These are phyloP conservation scores for Chrysoporthe cubensis DNA, from an alignment of 2,329 filamentous ascomycete genomes.

Conservation along the genomic window DNA sequence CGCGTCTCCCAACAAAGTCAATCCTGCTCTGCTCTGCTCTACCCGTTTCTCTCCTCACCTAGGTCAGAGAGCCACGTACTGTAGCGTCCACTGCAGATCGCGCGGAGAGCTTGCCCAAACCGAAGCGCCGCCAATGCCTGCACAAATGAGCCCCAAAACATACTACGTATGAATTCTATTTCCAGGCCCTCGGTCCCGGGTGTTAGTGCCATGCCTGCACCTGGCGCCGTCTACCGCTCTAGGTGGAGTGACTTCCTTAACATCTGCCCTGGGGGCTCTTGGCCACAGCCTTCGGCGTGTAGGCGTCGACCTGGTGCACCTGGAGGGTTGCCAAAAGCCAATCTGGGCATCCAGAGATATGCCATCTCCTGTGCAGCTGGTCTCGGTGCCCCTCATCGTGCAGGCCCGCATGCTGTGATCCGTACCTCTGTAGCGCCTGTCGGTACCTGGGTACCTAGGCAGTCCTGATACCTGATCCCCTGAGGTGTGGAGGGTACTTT, in stretches of 20 bases:
- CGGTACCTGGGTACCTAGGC: not conserved
- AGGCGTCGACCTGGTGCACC: not conserved
- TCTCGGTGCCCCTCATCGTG: not conserved
- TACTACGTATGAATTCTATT: not conserved
- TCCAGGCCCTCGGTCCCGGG: not conserved
- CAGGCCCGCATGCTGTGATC: no score
- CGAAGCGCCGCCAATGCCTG: not conserved
- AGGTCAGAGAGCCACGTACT: not conserved
- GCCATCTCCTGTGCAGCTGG: not conserved
- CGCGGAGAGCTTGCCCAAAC: not conserved
- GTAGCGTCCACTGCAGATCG: not conserved
- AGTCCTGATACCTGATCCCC: not conserved
- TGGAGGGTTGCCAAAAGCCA: not conserved
- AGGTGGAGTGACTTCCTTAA: not conserved
- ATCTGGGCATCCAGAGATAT: not conserved
- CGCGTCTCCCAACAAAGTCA: not conserved
- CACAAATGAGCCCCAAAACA: no score
- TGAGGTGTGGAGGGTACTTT: not conserved
- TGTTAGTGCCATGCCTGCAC: not conserved
- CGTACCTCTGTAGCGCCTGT: no score
- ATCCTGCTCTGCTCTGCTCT: not conserved
- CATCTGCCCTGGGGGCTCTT: not conserved
- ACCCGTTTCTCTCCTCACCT: no score
- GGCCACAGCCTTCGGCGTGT: not conserved
- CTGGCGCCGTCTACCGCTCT: not conserved